phyloP scores from a whole-genome alignment of 768 basidiomycete genomes.

The Ramaria rubella region DNA sequence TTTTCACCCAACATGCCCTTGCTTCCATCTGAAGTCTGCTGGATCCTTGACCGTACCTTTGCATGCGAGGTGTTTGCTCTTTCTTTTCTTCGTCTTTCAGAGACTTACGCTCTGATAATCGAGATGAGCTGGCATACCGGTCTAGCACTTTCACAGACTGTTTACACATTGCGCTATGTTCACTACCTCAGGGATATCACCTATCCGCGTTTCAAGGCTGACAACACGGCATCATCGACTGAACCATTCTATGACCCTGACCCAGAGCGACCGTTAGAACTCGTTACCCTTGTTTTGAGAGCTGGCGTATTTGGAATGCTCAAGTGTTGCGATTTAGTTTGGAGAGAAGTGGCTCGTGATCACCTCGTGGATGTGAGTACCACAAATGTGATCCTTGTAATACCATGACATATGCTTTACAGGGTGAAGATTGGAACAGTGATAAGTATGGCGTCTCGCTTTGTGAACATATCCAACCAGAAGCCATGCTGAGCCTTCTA shows the following conservation, averaged over 20 bases:
- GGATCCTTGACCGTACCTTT: constrained; percentile 75
- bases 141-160: constrained; percentile 77
- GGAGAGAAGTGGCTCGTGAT: constrained; percentile 75
- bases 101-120: constrained; percentile 14
- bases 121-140: constrained; percentile 89
- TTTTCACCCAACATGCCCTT: constrained; percentile 64
- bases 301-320: constrained; percentile 60
- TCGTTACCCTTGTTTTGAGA: constrained; percentile 63
- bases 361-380: constrained; percentile 68
- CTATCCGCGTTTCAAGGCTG: constrained; percentile 2
- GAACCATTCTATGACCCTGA: constrained; percentile 27
- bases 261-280: constrained; percentile 46
- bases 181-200: constrained; percentile 55
- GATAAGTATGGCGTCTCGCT: constrained; percentile 82
- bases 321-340: constrained; percentile 77
- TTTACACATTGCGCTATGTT: constrained; percentile 72
- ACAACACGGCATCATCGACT: constrained; percentile 42
- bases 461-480: constrained; percentile 54
- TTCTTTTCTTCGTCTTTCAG: constrained; percentile 5
- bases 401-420: constrained; percentile 17
- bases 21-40: constrained; percentile 77
- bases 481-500: constrained; percentile 45
- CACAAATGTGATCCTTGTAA: constrained; percentile 8
- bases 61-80: constrained; percentile 59
- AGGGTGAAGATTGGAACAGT: constrained; percentile 86